Conservation (phyloP, 352 stramenopile species). For the Phytophthora sojae region DNA sequence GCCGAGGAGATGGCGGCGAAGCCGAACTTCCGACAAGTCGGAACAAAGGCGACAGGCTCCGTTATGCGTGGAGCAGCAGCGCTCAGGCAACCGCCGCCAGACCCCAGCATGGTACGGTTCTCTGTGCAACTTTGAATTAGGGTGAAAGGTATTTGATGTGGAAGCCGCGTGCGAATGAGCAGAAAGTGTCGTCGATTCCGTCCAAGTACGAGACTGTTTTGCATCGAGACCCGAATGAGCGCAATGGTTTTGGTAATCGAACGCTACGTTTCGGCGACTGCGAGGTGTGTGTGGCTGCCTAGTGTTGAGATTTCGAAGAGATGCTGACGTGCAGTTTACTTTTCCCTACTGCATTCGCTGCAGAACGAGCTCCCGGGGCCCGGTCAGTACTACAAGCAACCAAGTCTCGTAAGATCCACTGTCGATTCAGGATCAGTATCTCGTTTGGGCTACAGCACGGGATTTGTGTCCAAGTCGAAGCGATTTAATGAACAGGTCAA, state of each 20-base stretch:
- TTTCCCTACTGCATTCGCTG: background rate
- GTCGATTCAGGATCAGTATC: slow-evolving; percentile 79
- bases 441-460: slow-evolving; percentile 72
- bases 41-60: slow-evolving; percentile 49
- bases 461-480: slow-evolving; percentile 84
- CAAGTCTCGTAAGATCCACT: slow-evolving; percentile 66
- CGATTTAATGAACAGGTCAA: slow-evolving; percentile 65
- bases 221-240: slow-evolving; percentile 62
- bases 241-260: slow-evolving; percentile 73
- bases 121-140: background rate
- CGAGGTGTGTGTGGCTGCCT: slow-evolving; percentile 36
- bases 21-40: slow-evolving; percentile 74
- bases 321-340: background rate
- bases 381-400: slow-evolving; percentile 72
- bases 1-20: slow-evolving; percentile 29
- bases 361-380: slow-evolving; percentile 80
- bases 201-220: slow-evolving; percentile 84
- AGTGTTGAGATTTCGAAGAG: background rate
- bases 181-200: slow-evolving; percentile 77
- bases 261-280: slow-evolving; percentile 71
- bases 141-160: background rate
- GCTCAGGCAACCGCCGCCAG: slow-evolving; percentile 21
- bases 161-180: background rate
- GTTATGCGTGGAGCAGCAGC: slow-evolving; percentile 38
- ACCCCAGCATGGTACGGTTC: slow-evolving; percentile 27